Percentiles rank a stretch among this genome's conserved stretches.
phyloP scores from a whole-genome alignment of 2,329 filamentous ascomycete species.

The Drechmeria coniospora region DNA sequence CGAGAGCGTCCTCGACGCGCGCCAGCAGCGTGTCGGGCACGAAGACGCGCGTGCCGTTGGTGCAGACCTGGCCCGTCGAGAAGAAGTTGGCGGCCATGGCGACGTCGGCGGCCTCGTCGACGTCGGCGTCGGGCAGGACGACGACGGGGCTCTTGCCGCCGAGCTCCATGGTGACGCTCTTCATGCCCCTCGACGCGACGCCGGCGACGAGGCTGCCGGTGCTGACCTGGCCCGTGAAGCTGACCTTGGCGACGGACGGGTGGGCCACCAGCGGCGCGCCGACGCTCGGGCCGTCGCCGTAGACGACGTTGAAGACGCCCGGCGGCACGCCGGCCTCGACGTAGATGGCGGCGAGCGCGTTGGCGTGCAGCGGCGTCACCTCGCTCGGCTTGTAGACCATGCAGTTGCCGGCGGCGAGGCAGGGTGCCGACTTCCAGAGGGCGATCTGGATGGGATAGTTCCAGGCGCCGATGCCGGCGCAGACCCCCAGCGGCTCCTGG shows the following conservation, averaged over 20 bases:
- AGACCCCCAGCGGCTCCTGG: constrained; percentile 70
- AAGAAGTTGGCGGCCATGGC: constrained; percentile 94
- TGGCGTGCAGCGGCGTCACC: constrained; percentile 70
- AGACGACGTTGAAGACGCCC: constrained; percentile 77
- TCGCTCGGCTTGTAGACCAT: constrained; percentile 89
- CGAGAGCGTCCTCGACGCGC: constrained; percentile 51
- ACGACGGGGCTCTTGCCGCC: constrained; percentile 76
- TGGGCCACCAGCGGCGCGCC: constrained; percentile 63
- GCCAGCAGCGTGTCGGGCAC: constrained; percentile 50
- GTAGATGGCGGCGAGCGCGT: constrained; percentile 61
- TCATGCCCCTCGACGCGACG: constrained; percentile 63
- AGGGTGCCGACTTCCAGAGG: constrained; percentile 77
- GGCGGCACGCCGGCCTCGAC: constrained; percentile 63
- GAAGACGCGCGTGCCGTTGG: constrained; percentile 81
- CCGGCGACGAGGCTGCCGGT: constrained; percentile 72
- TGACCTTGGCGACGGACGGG: constrained; percentile 64
- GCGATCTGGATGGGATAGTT: constrained; percentile 88
- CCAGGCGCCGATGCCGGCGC: constrained; percentile 78
- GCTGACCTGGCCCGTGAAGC: constrained; percentile 75
- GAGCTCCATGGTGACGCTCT: constrained; percentile 84
- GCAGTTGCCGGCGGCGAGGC: constrained; percentile 71
- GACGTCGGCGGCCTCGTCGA: constrained; percentile 70
- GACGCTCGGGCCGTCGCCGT: constrained; percentile 57
- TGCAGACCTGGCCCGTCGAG: constrained; percentile 82
- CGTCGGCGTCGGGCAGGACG: constrained; percentile 63